A percentile compares a stretch with the other conserved stretches of the same genome.
These are phyloP conservation scores for Ustilago curta DNA, from an alignment of 1,284 basidiomycete species.

Conservation along the genomic window DNA sequence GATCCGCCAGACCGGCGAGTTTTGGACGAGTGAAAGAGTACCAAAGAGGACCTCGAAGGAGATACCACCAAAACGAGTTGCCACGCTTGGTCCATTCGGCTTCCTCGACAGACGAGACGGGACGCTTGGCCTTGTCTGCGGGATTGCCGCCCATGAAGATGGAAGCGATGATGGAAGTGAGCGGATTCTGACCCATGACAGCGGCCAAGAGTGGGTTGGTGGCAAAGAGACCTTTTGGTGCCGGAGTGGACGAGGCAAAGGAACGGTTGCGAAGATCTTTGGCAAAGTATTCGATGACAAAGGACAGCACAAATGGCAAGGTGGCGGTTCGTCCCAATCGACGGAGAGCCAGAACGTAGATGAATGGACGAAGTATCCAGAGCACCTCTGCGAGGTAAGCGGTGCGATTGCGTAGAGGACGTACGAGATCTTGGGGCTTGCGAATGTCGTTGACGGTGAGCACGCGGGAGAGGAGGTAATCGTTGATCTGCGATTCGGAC, in stretches of 20 bases:
- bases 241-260: slow-evolving; percentile 19
- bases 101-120: slow-evolving; percentile 68
- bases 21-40: slow-evolving; percentile 82
- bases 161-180: slow-evolving; percentile 56
- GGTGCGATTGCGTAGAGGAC: slow-evolving; percentile 41
- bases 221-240: slow-evolving; percentile 18
- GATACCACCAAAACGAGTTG: slow-evolving; percentile 83
- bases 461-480: slow-evolving; percentile 63
- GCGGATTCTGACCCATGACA: slow-evolving; percentile 59
- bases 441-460: slow-evolving; percentile 64
- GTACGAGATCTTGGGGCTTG: slow-evolving; percentile 60
- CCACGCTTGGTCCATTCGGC: slow-evolving; percentile 84
- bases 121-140: slow-evolving; percentile 43
- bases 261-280: slow-evolving; percentile 52
- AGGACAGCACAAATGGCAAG: slow-evolving; percentile 56
- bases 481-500: slow-evolving; percentile 63
- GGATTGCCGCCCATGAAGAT: slow-evolving; percentile 46
- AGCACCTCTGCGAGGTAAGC: slow-evolving; percentile 52
- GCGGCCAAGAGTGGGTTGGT: slow-evolving; percentile 57
- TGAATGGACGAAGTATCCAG: slow-evolving; percentile 61
- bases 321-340: slow-evolving; percentile 53
- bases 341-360: slow-evolving; percentile 64
- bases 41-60: slow-evolving; percentile 90
- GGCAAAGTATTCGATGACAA: slow-evolving; percentile 58
- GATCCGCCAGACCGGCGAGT: slow-evolving; percentile 75